Evolutionary conservation across 2,329 filamentous ascomycete genomes (phyloP).

Genomic region (Colletotrichum magnum): DNA sequence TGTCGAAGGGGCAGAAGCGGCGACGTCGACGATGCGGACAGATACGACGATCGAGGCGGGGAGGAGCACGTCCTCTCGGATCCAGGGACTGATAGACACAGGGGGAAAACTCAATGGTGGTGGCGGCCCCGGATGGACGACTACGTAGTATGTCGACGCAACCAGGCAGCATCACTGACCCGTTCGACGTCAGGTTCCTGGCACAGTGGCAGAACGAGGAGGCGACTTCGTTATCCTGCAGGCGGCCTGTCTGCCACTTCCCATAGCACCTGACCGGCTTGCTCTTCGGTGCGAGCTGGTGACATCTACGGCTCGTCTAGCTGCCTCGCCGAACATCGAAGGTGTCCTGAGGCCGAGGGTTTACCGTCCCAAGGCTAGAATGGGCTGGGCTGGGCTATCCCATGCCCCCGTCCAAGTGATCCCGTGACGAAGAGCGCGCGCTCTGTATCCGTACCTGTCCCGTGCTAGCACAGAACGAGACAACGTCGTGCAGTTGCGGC

Average conservation of each 20-base stretch:
- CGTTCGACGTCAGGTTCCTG: constrained; percentile 10
- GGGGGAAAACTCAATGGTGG: constrained; percentile 7
- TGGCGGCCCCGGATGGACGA: constrained; percentile 18
- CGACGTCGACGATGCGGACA: neutral
- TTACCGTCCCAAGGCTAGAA: constrained; percentile 8
- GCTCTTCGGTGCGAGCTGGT: neutral
- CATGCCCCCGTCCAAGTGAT: neutral
- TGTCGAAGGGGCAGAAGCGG: neutral
- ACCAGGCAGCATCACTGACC: constrained; percentile 6
- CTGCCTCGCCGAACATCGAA: neutral
- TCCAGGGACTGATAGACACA: constrained; percentile 30
- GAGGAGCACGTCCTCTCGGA: constrained; percentile 15
- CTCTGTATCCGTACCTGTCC: neutral
- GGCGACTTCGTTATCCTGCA: constrained; percentile 13
- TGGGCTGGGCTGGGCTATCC: neutral
- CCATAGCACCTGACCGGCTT: neutral
- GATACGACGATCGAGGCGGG: constrained; percentile 19
- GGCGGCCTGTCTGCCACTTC: constrained; percentile 9
- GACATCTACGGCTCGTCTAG: constrained; percentile 5
- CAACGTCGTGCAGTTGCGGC: constrained; percentile 18
- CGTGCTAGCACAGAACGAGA: neutral
- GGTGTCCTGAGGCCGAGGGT: neutral
- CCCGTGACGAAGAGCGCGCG: constrained; percentile 3
- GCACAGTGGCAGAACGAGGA: constrained; percentile 1
- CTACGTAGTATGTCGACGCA: constrained; percentile 6